A percentile compares a stretch with the other conserved stretches of the same genome.
phyloP scores from a whole-genome alignment of 306 rosid genomes.

The Adenanthera pavonina region DNA sequence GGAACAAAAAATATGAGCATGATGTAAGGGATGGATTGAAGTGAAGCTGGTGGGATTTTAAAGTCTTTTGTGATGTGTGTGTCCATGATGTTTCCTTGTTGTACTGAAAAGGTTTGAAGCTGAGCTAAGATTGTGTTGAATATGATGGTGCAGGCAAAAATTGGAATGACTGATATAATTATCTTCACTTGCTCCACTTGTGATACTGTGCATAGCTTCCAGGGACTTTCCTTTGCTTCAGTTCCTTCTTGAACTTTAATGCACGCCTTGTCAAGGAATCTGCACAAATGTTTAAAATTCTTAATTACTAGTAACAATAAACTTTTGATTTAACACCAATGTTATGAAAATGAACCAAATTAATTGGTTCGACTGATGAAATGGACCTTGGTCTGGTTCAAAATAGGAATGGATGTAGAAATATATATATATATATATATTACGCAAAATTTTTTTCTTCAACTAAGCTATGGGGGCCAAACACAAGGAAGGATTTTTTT shows the following conservation, averaged over 20 bases:
- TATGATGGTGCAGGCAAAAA: constrained; percentile 69
- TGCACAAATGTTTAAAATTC: constrained; percentile 15
- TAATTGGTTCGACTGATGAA: too few relatives aligned
- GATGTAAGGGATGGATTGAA: constrained; percentile 66
- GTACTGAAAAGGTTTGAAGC: constrained; percentile 73
- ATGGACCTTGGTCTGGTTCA: neutral
- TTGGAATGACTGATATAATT: constrained; percentile 60
- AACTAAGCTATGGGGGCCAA: too few relatives aligned
- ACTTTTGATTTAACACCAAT: too few relatives aligned
- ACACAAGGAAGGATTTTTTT: too few relatives aligned
- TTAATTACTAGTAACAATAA: neutral
- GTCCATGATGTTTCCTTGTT: constrained; percentile 65
- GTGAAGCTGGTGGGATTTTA: constrained; percentile 73
- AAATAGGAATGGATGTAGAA: too few relatives aligned
- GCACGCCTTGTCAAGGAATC: constrained; percentile 78
- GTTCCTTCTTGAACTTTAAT: constrained; percentile 52
- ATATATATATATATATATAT: too few relatives aligned
- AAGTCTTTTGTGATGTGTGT: constrained; percentile 46
- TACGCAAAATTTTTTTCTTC: too few relatives aligned
- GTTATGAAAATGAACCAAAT: too few relatives aligned
- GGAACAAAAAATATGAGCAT: constrained; percentile 63
- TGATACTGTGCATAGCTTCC: constrained; percentile 62
- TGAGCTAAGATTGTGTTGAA: constrained; percentile 73
- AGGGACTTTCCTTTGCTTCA: constrained; percentile 54
- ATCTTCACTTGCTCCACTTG: constrained; percentile 74